Percentiles rank a stretch among this genome's conserved stretches.
These are phyloP conservation scores for Reticulascus tulasneorum DNA, from an alignment of 2,329 filamentous ascomycete genomes.

Conservation along the genomic window DNA sequence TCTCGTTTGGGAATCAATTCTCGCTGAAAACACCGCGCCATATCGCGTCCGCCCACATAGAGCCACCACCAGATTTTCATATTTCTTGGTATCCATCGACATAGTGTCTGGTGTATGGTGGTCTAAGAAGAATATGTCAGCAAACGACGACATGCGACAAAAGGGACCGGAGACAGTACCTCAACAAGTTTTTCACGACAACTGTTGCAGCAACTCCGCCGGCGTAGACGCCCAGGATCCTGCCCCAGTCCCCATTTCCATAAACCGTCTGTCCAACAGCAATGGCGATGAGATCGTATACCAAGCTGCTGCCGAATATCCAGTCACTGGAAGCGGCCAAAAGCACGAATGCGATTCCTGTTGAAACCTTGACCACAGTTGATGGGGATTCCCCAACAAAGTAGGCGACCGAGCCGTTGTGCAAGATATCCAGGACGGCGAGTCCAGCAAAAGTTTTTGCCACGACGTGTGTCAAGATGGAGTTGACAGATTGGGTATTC, in stretches of 20 bases:
- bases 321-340: conserved; percentile 49
- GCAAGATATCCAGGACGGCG: conserved; percentile 54
- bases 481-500: conserved; percentile 43
- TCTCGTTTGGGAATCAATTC: too few relatives aligned
- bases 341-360: conserved; percentile 48
- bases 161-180: conserved; percentile 29
- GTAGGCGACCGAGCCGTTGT: conserved; percentile 55
- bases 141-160: not conserved
- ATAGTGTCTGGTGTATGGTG: conserved; percentile 2
- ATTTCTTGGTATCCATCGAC: not conserved
- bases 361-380: conserved; percentile 44
- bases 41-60: too few relatives aligned
- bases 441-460: conserved; percentile 59
- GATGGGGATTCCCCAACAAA: conserved; percentile 44
- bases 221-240: conserved; percentile 46
- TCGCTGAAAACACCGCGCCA: too few relatives aligned
- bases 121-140: conserved; percentile 1
- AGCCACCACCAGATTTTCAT: too few relatives aligned
- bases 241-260: conserved; percentile 42
- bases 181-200: conserved; percentile 44
- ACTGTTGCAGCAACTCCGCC: conserved; percentile 50
- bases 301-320: conserved; percentile 57
- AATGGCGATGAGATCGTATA: conserved; percentile 54
- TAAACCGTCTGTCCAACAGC: conserved; percentile 47
- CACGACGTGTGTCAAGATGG: conserved; percentile 54